These are phyloP conservation scores for Penicillium sp. DNA, from an alignment of 2,329 filamentous ascomycete genomes.

Conservation along the genomic window DNA sequence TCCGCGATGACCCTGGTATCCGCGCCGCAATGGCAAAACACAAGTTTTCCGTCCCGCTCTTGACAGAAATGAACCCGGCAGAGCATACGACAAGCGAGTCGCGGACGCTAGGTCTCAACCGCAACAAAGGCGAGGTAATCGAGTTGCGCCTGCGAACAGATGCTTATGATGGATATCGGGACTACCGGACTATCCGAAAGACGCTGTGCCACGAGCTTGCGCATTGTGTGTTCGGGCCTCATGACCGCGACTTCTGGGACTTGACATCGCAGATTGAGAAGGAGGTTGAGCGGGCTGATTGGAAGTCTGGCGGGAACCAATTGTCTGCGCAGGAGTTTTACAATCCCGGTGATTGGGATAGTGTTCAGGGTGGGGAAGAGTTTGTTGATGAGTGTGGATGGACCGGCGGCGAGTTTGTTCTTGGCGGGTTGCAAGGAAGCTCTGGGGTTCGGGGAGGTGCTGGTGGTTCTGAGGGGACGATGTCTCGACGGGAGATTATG, in stretches of 20 bases:
- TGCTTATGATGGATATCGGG: slow-evolving; percentile 86
- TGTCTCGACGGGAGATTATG: slow-evolving; percentile 69
- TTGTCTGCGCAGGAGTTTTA: slow-evolving; percentile 60
- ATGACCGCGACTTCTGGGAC: slow-evolving; percentile 87
- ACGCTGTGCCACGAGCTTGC: slow-evolving; percentile 94
- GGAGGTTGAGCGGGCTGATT: slow-evolving; percentile 80
- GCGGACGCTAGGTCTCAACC: slow-evolving; percentile 79
- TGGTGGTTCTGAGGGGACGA: slow-evolving; percentile 35
- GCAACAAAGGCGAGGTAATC: slow-evolving; percentile 84
- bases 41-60: slow-evolving; percentile 75
- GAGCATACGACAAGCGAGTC: slow-evolving; percentile 80
- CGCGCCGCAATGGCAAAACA: slow-evolving; percentile 78
- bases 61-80: slow-evolving; percentile 94
- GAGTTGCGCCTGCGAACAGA: slow-evolving; percentile 90
- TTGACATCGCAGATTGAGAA: slow-evolving; percentile 82
- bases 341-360: slow-evolving; percentile 57
- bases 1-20: slow-evolving; percentile 83
- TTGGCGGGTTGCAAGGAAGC: slow-evolving; percentile 56
- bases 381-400: slow-evolving; percentile 70
- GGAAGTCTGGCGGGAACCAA: slow-evolving; percentile 66
- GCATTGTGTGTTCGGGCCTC: slow-evolving; percentile 82
- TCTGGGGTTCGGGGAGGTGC: slow-evolving; percentile 36
- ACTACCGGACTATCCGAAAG: slow-evolving; percentile 86
- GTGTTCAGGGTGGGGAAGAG: slow-evolving; percentile 50
- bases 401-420: slow-evolving; percentile 75